Evolutionary conservation across 495 filamentous ascomycete genomes (phyloP).

Genomic region (Penicillium parvum): DNA sequence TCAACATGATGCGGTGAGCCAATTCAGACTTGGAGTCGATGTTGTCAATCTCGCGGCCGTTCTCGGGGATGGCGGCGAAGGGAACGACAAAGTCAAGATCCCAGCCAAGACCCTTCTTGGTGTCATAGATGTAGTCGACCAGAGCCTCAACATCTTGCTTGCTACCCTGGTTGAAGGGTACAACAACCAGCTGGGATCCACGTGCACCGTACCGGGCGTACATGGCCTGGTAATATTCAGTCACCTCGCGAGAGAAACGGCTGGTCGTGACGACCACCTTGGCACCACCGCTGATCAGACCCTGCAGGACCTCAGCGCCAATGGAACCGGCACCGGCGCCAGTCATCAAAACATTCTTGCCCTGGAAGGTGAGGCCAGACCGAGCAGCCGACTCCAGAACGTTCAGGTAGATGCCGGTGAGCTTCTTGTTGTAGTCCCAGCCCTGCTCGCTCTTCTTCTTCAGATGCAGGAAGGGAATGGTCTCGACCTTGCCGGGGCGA

Average conservation of each 20-base stretch:
- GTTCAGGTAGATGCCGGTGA: conserved; percentile 87
- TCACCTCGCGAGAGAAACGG: conserved; percentile 93
- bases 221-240: conserved; percentile 99
- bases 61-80: conserved; percentile 96
- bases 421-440: conserved; percentile 99
- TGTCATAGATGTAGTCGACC: conserved; percentile 91
- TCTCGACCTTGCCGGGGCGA: conserved; percentile 87
- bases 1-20: conserved; percentile 98
- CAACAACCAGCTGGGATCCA: conserved; percentile 93
- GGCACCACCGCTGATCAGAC: conserved; percentile 92
- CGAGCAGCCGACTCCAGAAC: conserved; percentile 84
- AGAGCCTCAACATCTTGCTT: conserved; percentile 95
- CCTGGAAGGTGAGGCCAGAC: conserved; percentile 82
- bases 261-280: conserved; percentile 95
- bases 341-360: conserved; percentile 97
- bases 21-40: conserved; percentile 98
- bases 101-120: conserved; percentile 96
- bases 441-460: conserved; percentile 92
- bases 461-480: conserved; percentile 94
- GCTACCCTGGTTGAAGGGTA: conserved; percentile 98
- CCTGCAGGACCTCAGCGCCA: conserved; percentile 96
- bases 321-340: conserved; percentile 97
- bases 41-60: conserved; percentile 94
- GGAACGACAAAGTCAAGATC: conserved; percentile 95
- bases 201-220: conserved; percentile 89